Evolutionary conservation across 352 stramenopile species (phyloP).

Genomic region (Globisporangium alternatum): DNA sequence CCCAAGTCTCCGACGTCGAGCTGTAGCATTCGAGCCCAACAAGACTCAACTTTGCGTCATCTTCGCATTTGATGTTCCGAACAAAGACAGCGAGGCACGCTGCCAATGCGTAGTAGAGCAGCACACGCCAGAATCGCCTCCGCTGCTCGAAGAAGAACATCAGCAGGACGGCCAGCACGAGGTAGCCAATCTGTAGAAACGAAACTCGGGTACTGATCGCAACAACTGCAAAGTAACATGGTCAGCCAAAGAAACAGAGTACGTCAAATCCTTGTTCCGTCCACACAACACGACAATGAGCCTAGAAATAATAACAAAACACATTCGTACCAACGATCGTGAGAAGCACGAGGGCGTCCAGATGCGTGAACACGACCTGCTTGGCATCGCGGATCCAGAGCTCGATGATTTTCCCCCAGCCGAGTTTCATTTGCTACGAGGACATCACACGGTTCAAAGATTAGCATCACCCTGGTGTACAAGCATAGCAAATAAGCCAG

Average conservation of each 20-base stretch:
- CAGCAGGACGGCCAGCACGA: conserved; percentile 71
- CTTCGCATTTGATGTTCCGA: conserved; percentile 72
- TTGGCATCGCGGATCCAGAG: conserved; percentile 75
- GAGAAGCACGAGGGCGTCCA: conserved; percentile 77
- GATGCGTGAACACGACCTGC: conserved; percentile 63
- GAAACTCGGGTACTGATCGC: conserved; percentile 77
- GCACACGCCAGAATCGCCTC: conserved; percentile 69
- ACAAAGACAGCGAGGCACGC: conserved; percentile 77
- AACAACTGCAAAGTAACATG: conserved; percentile 41
- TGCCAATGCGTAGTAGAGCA: conserved; percentile 67
- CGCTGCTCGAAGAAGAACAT: conserved; percentile 84
- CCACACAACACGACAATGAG: neutral
- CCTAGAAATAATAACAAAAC: neutral
- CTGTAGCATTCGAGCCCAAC: conserved; percentile 76
- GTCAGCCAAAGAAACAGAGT: neutral
- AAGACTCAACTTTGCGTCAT: conserved; percentile 40
- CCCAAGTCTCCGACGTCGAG: conserved; percentile 52
- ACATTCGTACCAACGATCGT: conserved; percentile 67
- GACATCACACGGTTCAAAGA: neutral
- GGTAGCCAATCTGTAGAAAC: conserved; percentile 81
- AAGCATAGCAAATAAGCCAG: neutral
- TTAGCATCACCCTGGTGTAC: neutral
- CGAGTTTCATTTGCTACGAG: conserved; percentile 44
- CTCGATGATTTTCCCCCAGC: conserved; percentile 46
- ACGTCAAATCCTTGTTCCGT: neutral